These are phyloP conservation scores for Obba rivulosa DNA, from an alignment of 768 basidiomycete genomes.

Conservation along the genomic window DNA sequence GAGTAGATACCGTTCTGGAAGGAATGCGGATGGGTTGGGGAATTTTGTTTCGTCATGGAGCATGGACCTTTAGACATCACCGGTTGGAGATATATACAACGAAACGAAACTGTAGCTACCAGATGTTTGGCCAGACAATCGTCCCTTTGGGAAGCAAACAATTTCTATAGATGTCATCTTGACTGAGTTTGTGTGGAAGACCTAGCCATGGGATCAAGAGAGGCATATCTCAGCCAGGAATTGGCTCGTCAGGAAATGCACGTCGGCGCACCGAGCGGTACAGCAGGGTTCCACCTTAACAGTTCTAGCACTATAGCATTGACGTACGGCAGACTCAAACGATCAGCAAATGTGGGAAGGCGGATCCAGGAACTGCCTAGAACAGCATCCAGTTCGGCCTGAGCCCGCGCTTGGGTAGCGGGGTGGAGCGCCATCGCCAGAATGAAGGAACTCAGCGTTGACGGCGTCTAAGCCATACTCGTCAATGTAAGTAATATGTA, in stretches of 20 bases:
- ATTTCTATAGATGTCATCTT: constrained; percentile 23
- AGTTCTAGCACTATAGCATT: constrained; percentile 26
- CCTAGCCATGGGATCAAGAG: constrained; percentile 9
- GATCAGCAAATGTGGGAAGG: constrained; percentile 40
- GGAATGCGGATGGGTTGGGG: constrained; percentile 18
- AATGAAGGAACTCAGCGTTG: constrained; percentile 22
- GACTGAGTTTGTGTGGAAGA: constrained; percentile 16
- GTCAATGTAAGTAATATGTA: too few species aligned
- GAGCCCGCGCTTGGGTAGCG: constrained; percentile 31
- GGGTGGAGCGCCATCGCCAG: constrained; percentile 33
- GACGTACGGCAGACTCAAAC: constrained; percentile 14
- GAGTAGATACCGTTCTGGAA: constrained; percentile 22
- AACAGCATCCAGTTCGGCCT: constrained; percentile 31
- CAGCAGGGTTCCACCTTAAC: constrained; percentile 30
- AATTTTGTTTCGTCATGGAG: constrained; percentile 20
- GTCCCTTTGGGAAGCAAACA: constrained; percentile 25
- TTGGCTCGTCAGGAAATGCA: neutral
- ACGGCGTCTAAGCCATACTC: constrained; percentile 24
- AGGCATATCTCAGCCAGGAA: too few species aligned
- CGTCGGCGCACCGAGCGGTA: constrained; percentile 26
- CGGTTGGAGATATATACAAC: neutral
- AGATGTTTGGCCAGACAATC: constrained; percentile 20
- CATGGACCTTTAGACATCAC: constrained; percentile 14
- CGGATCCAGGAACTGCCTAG: constrained; percentile 22
- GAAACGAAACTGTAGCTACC: constrained; percentile 9